These are phyloP conservation scores for Sphaerostilbella broomeana DNA, from an alignment of 2,329 filamentous ascomycete genomes.

Conservation along the genomic window DNA sequence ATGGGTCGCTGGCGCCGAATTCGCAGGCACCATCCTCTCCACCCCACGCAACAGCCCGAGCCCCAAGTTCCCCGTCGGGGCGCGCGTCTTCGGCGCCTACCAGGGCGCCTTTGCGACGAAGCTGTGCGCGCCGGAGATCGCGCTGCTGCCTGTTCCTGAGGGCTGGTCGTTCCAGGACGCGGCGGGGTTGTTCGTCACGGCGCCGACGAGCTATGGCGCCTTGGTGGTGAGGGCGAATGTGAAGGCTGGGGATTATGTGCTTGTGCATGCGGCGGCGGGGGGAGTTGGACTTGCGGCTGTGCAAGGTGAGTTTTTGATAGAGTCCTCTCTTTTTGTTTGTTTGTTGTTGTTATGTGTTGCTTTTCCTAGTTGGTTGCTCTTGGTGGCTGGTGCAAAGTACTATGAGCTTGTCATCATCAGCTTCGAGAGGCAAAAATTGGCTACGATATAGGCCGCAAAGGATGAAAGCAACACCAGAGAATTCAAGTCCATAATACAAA, in stretches of 20 bases:
- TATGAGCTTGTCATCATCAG: no score
- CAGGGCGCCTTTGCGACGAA: conserved; percentile 84
- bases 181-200: conserved; percentile 85
- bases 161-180: conserved; percentile 82
- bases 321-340: background rate
- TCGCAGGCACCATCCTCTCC: conserved; percentile 69
- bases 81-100: conserved; percentile 76
- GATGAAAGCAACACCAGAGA: background rate
- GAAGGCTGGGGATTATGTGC: conserved; percentile 74
- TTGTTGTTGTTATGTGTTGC: background rate
- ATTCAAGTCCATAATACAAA: no score
- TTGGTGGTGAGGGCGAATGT: conserved; percentile 72
- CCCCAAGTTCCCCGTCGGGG: conserved; percentile 63
- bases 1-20: conserved; percentile 83
- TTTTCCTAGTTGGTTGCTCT: no score
- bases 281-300: conserved; percentile 89
- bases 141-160: conserved; percentile 65
- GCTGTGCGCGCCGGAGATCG: conserved; percentile 58
- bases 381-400: no score
- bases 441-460: no score
- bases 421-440: no score
- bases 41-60: conserved; percentile 47
- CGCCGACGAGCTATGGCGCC: conserved; percentile 80
- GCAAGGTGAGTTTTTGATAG: conserved; percentile 45
- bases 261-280: conserved; percentile 87